These are phyloP conservation scores for Malus fusca DNA, from an alignment of 306 rosid genomes.

Conservation along the genomic window DNA sequence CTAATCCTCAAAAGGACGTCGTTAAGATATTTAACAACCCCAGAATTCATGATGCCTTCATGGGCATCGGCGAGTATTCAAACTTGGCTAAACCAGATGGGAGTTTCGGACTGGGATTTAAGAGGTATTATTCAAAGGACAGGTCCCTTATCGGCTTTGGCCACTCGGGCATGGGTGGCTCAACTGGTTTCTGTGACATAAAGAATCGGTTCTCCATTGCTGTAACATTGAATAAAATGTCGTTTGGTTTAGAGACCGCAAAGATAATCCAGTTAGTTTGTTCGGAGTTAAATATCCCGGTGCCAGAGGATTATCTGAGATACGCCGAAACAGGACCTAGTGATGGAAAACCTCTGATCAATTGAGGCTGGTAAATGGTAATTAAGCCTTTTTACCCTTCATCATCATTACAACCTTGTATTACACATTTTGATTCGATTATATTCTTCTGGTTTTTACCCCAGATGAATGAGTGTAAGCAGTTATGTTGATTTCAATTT, in stretches of 20 bases:
- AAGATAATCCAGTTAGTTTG: slow-evolving; percentile 63
- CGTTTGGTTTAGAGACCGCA: slow-evolving; percentile 61
- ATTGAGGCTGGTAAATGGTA: slow-evolving; percentile 35
- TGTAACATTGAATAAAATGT: slow-evolving; percentile 82
- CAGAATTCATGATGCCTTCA: slow-evolving; percentile 64
- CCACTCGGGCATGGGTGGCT: slow-evolving; percentile 97
- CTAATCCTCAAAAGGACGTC: slow-evolving; percentile 10
- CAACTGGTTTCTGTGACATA: slow-evolving; percentile 69
- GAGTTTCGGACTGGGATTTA: slow-evolving; percentile 77
- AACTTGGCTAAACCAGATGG: slow-evolving; percentile 45
- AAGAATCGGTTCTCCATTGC: slow-evolving; percentile 67
- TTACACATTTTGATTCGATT: neutral
- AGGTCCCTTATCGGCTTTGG: slow-evolving; percentile 70
- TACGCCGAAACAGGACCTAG: slow-evolving; percentile 20
- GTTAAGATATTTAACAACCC: slow-evolving; percentile 50
- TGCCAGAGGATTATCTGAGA: slow-evolving; percentile 53
- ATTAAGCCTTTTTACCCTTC: neutral
- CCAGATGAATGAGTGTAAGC: neutral
- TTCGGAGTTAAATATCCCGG: slow-evolving; percentile 79
- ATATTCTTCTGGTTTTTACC: neutral
- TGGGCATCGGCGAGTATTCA: slow-evolving; percentile 63
- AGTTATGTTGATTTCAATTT: neutral
- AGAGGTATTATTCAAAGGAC: slow-evolving; percentile 47
- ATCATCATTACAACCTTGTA: neutral
- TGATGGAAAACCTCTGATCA: slow-evolving; percentile 52